Evolutionary conservation across 495 filamentous ascomycete species (phyloP).

Genomic region (Oidiodendron maius): DNA sequence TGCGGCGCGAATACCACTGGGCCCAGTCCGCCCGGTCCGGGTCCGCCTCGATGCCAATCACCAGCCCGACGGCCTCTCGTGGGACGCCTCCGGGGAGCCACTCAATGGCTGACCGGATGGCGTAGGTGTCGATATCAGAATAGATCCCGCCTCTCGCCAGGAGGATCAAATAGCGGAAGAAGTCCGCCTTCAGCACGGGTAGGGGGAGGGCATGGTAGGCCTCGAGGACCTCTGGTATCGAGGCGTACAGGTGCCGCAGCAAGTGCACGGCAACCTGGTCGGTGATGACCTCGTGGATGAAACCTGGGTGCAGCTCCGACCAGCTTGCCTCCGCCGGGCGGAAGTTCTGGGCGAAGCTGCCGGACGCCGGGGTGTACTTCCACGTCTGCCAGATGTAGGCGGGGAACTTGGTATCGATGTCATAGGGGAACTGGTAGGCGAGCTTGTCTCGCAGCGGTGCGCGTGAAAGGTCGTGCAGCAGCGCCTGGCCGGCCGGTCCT

Average conservation of each 20-base stretch:
- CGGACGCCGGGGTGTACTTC: slow-evolving; percentile 82
- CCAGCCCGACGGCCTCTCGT: slow-evolving; percentile 68
- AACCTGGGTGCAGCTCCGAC: slow-evolving; percentile 83
- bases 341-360: slow-evolving; percentile 67
- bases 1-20: slow-evolving; percentile 90
- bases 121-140: slow-evolving; percentile 90
- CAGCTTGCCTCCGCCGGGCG: slow-evolving; percentile 83
- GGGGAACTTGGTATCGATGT: slow-evolving; percentile 80
- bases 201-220: slow-evolving; percentile 82
- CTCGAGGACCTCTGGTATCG: slow-evolving; percentile 86
- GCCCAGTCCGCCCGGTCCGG: slow-evolving; percentile 89
- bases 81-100: slow-evolving; percentile 83
- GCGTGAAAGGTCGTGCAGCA: slow-evolving; percentile 46
- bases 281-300: slow-evolving; percentile 95
- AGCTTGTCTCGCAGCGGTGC: slow-evolving; percentile 76
- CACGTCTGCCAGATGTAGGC: slow-evolving; percentile 99
- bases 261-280: slow-evolving; percentile 78
- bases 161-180: slow-evolving; percentile 94
- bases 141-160: slow-evolving; percentile 94
- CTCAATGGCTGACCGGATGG: slow-evolving; percentile 72
- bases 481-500: slow-evolving; percentile 16
- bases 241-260: slow-evolving; percentile 77
- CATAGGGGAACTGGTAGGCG: slow-evolving; percentile 90
- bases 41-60: slow-evolving; percentile 94
- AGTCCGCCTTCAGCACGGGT: slow-evolving; percentile 90